phyloP scores from a whole-genome alignment of 176 grass and related monocot genomes.

The Hordeum vulgare region DNA sequence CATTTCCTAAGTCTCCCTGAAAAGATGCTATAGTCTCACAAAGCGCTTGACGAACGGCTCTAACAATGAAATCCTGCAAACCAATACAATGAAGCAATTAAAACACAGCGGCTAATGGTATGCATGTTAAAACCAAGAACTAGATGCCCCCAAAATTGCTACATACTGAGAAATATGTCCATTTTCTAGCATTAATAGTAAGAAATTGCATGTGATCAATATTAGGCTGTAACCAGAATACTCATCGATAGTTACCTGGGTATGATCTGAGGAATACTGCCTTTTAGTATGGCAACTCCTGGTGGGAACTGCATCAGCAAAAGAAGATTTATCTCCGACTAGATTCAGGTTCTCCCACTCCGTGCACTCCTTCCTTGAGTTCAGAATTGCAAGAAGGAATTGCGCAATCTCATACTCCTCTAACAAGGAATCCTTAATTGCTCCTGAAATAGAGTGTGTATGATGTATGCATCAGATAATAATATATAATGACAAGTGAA shows the following conservation, averaged over 20 bases:
- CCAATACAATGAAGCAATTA: neutral
- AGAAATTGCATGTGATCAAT: neutral
- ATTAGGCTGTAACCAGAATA: neutral
- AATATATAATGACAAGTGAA: neutral
- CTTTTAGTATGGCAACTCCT: conserved; percentile 17
- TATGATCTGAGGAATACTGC: conserved; percentile 73
- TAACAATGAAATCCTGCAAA: conserved; percentile 74
- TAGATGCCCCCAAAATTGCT: neutral
- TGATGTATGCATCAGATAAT: neutral
- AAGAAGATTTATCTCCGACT: conserved; percentile 1
- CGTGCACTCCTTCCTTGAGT: conserved; percentile 36
- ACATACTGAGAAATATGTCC: neutral
- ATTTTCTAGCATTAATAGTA: neutral
- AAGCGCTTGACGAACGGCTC: conserved; percentile 38
- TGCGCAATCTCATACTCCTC: conserved; percentile 34
- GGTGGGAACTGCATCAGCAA: neutral
- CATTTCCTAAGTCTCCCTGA: conserved; percentile 28
- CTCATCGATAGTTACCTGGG: conserved; percentile 30
- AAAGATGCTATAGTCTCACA: conserved; percentile 41
- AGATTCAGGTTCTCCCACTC: conserved; percentile 41
- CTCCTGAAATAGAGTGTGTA: conserved; percentile 36
- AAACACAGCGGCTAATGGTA: neutral
- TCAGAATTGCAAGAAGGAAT: conserved; percentile 54
- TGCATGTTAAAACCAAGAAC: neutral
- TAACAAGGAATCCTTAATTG: conserved; percentile 58